phyloP scores from a whole-genome alignment of 2,329 filamentous ascomycete species.

The Beauveria sp. region DNA sequence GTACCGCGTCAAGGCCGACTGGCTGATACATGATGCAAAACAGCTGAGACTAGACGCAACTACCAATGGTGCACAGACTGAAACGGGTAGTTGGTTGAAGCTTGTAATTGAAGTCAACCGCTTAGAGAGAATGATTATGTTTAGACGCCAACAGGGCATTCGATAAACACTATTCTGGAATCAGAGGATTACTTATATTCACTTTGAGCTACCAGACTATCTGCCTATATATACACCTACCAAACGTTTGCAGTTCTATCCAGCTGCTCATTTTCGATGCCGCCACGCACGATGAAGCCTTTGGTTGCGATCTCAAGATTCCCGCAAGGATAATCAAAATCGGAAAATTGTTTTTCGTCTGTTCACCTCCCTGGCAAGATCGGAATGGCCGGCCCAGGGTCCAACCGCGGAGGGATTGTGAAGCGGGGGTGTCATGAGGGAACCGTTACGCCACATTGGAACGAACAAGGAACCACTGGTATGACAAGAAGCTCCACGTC shows the following conservation, averaged over 20 bases:
- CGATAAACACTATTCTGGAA: not conserved
- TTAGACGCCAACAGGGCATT: not conserved
- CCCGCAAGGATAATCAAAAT: not conserved
- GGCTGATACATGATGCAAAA: slow-evolving; percentile 4
- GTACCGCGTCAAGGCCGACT: slow-evolving; percentile 4
- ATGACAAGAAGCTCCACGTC: not conserved
- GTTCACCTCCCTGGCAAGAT: not conserved
- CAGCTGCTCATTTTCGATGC: too few relatives aligned
- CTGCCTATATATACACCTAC: not conserved
- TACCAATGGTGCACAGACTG: not conserved
- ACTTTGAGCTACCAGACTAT: not conserved
- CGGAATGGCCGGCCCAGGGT: not conserved
- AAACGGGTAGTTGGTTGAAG: not conserved
- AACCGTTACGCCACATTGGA: too few relatives aligned
- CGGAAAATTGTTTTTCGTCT: not conserved
- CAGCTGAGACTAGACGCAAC: not conserved
- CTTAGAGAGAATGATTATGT: not conserved
- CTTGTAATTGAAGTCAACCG: too few relatives aligned
- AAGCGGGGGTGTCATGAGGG: not conserved
- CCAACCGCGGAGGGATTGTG: not conserved
- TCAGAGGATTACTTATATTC: not conserved
- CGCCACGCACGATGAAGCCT: not conserved
- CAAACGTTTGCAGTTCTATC: not conserved
- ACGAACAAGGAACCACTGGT: too few relatives aligned
- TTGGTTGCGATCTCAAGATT: not conserved